Percentiles rank a stretch among this genome's conserved stretches.
Evolutionary conservation across 2,329 filamentous ascomycete species (phyloP).

Genomic region (Tolypocladium tundrense): DNA sequence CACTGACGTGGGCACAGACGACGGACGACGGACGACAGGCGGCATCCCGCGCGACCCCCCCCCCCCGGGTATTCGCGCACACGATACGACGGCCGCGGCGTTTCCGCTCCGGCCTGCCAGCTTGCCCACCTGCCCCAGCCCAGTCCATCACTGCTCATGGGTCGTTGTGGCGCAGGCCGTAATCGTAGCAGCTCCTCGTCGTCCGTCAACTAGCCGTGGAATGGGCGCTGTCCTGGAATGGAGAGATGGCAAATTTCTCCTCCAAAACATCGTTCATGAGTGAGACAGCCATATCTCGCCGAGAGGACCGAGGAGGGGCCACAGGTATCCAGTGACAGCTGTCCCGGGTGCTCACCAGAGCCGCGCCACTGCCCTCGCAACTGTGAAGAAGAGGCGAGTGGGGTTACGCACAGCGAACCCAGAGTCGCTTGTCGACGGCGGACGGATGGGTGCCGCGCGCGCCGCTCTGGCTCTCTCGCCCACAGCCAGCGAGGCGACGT

Average conservation of each 20-base stretch:
- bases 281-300: conserved; percentile 19
- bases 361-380: not conserved
- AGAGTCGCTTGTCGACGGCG: not conserved
- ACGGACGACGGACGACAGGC: not conserved
- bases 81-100: not conserved
- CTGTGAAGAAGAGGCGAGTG: not conserved
- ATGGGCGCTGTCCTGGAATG: conserved; percentile 7
- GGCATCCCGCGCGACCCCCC: not conserved
- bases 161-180: not conserved
- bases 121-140: not conserved
- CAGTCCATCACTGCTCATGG: not conserved
- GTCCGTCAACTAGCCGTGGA: not conserved
- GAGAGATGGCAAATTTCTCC: conserved; percentile 11
- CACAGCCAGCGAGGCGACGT: not conserved
- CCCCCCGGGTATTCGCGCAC: not conserved
- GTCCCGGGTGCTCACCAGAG: not conserved
- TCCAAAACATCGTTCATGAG: conserved; percentile 11
- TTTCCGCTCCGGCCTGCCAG: not conserved
- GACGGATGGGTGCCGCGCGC: not conserved
- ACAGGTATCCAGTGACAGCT: not conserved
- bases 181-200: not conserved
- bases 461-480: not conserved
- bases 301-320: conserved; percentile 8
- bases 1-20: not conserved
- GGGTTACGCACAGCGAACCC: not conserved